Evolutionary conservation across 177 flowering plant species (phyloP), one percentile per base, ranked within the genome.

Genomic region (Telopea speciosissima): DNA sequence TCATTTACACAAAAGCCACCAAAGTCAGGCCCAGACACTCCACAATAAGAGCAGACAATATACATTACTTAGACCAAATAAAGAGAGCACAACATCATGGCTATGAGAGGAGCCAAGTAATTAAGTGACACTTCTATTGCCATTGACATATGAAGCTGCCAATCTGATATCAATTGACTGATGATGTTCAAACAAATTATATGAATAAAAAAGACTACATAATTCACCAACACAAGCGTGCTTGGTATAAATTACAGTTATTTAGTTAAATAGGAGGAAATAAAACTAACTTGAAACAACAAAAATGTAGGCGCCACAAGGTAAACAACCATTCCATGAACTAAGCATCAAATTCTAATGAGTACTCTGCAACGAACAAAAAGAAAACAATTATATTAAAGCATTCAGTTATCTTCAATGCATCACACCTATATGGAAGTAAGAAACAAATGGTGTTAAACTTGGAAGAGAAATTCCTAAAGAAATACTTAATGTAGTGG

Each of bases 261-360:
- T 26, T n/a, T 12, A 31, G 33, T 2, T 31, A 31, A 5, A 54
- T 3, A 42, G 61, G 68, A 28, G 17, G n/a, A 42, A 61, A 58
- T 42, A 36, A 69, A 77, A 75, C 80, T n/a, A 72, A 91, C 98
- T 97, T 93, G 97, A 73, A 96, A 96, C 74, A 96, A 93, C 79
- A 96, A 83, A 90, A 96, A 96, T 59, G 98, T 96, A 64, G 93
- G 88, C 28, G 91, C 82, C 58, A 96, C 97, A 68, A 96, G 99
- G 77, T 93, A 96, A 45, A 93, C 67, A 74, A 96, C 97, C 91
- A 92, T 80, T 73, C 99, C 99, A 87, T 96, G 98, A 77, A 93
- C 97, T 72, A 96, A 74, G 54, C n/a, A n/a, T n/a, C n/a, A n/a
- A n/a, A n/a, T n/a, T n/a, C n/a, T n/a, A n/a, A n/a, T n/a, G n/a